These are phyloP conservation scores for Beauveria pseudobassiana DNA, from an alignment of 2,329 filamentous ascomycete genomes.

Conservation along the genomic window DNA sequence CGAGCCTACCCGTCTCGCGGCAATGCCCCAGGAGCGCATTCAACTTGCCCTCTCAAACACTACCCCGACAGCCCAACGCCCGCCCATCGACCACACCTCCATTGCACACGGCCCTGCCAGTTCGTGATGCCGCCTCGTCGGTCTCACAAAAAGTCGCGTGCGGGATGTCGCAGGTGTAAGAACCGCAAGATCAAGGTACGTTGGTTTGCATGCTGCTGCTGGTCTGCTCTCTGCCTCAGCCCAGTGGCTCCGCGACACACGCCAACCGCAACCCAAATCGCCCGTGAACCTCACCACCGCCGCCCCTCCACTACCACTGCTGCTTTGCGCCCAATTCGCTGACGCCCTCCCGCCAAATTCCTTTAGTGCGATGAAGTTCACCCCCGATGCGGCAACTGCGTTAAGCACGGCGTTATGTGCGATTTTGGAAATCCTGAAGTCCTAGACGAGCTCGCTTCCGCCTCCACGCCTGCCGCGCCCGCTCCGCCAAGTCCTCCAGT, in stretches of 20 bases:
- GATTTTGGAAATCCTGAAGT: slow-evolving; percentile 52
- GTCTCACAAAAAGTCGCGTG: slow-evolving; percentile 63
- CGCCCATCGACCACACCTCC: background rate
- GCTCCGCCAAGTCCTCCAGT: slow-evolving; percentile 18
- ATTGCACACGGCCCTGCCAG: background rate
- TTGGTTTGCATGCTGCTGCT: slow-evolving; percentile 1
- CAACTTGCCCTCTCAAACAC: slow-evolving; percentile 5
- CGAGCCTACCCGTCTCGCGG: background rate
- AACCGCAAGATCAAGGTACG: slow-evolving; percentile 60
- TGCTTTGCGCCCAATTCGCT: background rate
- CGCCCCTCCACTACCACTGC: background rate
- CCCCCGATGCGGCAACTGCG: slow-evolving; percentile 57
- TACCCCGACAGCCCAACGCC: background rate
- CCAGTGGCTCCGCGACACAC: background rate
- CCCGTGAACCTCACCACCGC: background rate
- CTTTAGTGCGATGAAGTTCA: slow-evolving; percentile 57
- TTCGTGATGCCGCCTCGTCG: slow-evolving; percentile 53
- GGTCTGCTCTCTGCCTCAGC: background rate
- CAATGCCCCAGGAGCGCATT: slow-evolving; percentile 8
- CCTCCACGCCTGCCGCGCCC: slow-evolving; percentile 17
- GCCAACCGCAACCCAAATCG: background rate
- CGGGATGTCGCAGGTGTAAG: slow-evolving; percentile 60
- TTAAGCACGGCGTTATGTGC: slow-evolving; percentile 58
- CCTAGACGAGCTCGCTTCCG: slow-evolving; percentile 35
- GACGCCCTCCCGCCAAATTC: background rate